Conservation (phyloP, 2,329 filamentous ascomycete species). For the Cladosporium austrohemisphaericum region DNA sequence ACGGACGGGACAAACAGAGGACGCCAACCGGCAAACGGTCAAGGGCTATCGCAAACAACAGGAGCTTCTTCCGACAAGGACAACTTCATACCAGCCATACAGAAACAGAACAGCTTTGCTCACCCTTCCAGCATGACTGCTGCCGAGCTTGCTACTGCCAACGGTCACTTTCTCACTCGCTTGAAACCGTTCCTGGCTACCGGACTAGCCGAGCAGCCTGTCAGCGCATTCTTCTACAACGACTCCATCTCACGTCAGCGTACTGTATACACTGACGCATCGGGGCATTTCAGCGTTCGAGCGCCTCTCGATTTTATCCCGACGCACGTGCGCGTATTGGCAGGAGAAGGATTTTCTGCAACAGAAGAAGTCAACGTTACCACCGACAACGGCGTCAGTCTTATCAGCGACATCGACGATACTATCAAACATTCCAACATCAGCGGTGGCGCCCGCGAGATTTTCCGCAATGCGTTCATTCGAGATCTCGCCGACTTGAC, state of each 20-base stretch:
- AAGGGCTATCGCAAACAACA: background rate
- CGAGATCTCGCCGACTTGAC: constrained; percentile 77
- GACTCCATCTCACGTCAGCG: constrained; percentile 75
- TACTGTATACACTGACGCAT: constrained; percentile 79
- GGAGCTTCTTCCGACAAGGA: constrained; percentile 24
- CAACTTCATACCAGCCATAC: constrained; percentile 35
- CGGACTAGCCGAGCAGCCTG: constrained; percentile 69
- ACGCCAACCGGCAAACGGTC: background rate
- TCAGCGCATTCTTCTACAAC: constrained; percentile 96
- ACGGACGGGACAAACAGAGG: background rate
- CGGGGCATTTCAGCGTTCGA: constrained; percentile 80
- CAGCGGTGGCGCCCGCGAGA: constrained; percentile 78
- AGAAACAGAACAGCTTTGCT: constrained; percentile 49
- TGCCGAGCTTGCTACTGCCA: constrained; percentile 73
- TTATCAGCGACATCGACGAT: constrained; percentile 97
- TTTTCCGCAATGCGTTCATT: constrained; percentile 94
- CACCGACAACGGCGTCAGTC: constrained; percentile 73
- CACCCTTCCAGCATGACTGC: constrained; percentile 63
- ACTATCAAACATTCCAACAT: constrained; percentile 97
- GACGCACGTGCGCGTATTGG: constrained; percentile 81
- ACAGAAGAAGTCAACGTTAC: constrained; percentile 75
- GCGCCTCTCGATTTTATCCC: constrained; percentile 85
- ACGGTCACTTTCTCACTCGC: constrained; percentile 81
- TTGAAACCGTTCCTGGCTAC: constrained; percentile 87
- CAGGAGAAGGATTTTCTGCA: constrained; percentile 77